Evolutionary conservation across 2,329 filamentous ascomycete species (phyloP), one percentile per base, ranked within the genome.

Genomic region (Botryotinia calthae): DNA sequence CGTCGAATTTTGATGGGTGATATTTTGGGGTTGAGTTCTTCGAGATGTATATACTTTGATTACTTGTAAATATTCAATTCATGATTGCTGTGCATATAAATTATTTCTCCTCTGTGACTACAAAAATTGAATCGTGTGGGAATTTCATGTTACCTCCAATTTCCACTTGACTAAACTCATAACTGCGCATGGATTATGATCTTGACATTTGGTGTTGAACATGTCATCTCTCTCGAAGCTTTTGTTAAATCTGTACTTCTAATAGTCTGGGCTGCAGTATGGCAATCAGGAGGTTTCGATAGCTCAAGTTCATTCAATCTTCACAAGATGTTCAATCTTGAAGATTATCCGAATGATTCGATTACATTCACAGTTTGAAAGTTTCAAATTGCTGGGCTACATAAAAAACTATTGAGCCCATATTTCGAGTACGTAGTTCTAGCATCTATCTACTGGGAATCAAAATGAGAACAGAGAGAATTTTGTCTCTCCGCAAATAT

Each of bases 11-110:
- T 63, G 25, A 51, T n/a, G 44, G 14, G 25, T 51, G 31, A 34
- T 28, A 8, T 66, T 20, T 66, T n/a, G 31, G 28, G 44, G 44
- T 16, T 46, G 31, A 25, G 34, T 66, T 51, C 22, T 66, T 65
- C 20, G 14, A 37, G 20, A 46, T 48, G 42, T 46, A 51, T n/a
- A 51, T 37, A 51, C 2, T 48, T 65, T 66, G 20, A 51, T 40
- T n/a, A 51, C 31, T 66, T 66, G 63, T 37, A 66, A 51, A 34
- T 63, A 63, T 63, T 20, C 37, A 63, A 63, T 66, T 66, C 12
- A 48, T n/a, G 14, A 20, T 66, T 66, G 16, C 28, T 66, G 44
- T 31, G 22, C 28, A n/a, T 4, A 9, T 6, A 37, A 37, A 51
- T 5, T 7, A 40, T 31, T 37, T 48, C 28, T 25, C 22, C 48